Percentiles rank a stretch among this genome's conserved stretches.
phyloP scores from a whole-genome alignment of 2,329 filamentous ascomycete genomes.

The Coccinonectria pachysandricola region DNA sequence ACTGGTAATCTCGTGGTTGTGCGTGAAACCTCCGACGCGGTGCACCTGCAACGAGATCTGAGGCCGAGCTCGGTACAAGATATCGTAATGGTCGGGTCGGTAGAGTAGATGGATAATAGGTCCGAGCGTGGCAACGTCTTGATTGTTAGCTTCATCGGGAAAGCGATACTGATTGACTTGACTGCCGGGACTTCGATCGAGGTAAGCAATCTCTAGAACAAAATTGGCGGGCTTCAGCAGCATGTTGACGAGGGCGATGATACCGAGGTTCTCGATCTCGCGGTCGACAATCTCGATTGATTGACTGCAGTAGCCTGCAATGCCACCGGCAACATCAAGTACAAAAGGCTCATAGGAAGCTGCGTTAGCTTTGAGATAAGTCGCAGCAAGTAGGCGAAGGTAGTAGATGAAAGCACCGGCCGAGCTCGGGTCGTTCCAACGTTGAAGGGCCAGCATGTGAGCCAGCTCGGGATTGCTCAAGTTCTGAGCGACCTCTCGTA shows the following conservation, averaged over 20 bases:
- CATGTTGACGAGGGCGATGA: slow-evolving; percentile 66
- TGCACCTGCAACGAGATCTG: slow-evolving; percentile 41
- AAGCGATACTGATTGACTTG: slow-evolving; percentile 64
- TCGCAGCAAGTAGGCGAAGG: slow-evolving; percentile 68
- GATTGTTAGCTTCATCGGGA: slow-evolving; percentile 41
- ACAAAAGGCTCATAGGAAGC: slow-evolving; percentile 65
- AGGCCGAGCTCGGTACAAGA: slow-evolving; percentile 60
- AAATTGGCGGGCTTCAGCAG: slow-evolving; percentile 71
- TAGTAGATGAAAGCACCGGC: slow-evolving; percentile 80
- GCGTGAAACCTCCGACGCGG: slow-evolving; percentile 36
- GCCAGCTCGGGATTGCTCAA: slow-evolving; percentile 50
- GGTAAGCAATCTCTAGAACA: slow-evolving; percentile 78
- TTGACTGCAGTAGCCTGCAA: slow-evolving; percentile 59
- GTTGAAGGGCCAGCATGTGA: slow-evolving; percentile 42
- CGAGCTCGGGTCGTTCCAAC: slow-evolving; percentile 62
- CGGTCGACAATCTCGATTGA: slow-evolving; percentile 64
- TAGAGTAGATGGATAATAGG: slow-evolving; percentile 50
- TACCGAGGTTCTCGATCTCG: slow-evolving; percentile 86
- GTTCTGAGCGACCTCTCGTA: slow-evolving; percentile 52
- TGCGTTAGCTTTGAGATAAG: slow-evolving; percentile 69
- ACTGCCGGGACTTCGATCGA: slow-evolving; percentile 73
- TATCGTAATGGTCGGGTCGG: slow-evolving; percentile 83
- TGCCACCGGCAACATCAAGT: slow-evolving; percentile 41
- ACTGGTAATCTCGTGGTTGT: slow-evolving; percentile 33
- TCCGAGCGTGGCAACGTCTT: slow-evolving; percentile 32